Evolutionary conservation across 192 early-diverging fungal species (phyloP), one percentile per base, ranked within the genome.

Genomic region (Coemansia sp.): DNA sequence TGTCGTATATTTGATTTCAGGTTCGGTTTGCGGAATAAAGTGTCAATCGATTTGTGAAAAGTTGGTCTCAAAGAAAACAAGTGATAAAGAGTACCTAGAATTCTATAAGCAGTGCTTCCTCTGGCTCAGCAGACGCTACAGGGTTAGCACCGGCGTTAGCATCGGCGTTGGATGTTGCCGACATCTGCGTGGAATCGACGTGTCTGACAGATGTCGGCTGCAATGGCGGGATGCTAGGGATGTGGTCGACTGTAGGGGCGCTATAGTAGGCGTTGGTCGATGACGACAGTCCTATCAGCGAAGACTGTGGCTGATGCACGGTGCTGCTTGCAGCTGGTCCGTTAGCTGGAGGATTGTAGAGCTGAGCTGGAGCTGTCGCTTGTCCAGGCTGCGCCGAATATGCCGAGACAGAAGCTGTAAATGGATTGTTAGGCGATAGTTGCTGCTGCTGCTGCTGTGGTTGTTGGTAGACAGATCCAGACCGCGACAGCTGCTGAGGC

Each of bases 181-280:
- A 29, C 31, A 31, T 6, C 19, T 37, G 59, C 30, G 45, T 25
- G 29, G 52, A 54, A 54, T 33, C 52, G 17, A 30, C 52, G 9
- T 29, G 30, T 54, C 30, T 54, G 17, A 54, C 52, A 54, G 52
- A 25, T 31, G 52, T 54, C 28, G 52, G 52, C 19, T 31, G 52
- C 27, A 54, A n/a, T 54, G 52, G 52, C 1, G 77, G 77, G 14
- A 80, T 67, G 62, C 61, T 74, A 25, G 77, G 77, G 13, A 71
- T 62, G 41, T 80, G 61, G 6, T 37, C 9, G 23, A 61, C 47
- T 0, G 72, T 57, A 9, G 72, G 76, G 10, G 71, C 64, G 23
- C 31, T 67, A 53, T 59, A 70, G 54, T 73, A 61, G 3, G 70
- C 52, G 55, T 65, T 61, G 4, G 55, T 28, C 1, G 67, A 61